A percentile compares a stretch with the other conserved stretches of the same genome.
phyloP scores from a whole-genome alignment of 208 protist genomes.

The Trypanosoma boissoni region DNA sequence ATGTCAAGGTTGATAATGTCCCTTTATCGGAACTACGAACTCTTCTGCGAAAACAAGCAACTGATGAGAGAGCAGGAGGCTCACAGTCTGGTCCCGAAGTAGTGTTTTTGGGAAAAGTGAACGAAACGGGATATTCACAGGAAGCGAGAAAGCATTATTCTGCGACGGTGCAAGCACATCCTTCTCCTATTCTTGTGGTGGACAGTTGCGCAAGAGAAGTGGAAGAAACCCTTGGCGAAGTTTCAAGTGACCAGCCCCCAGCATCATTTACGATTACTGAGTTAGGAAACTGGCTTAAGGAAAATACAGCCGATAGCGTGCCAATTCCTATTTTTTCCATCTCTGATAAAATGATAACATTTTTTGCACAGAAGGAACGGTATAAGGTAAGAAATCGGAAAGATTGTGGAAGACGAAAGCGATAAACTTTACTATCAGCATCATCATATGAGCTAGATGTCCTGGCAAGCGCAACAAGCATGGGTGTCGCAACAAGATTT shows the following conservation, averaged over 20 bases:
- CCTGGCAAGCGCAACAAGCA: too few species aligned
- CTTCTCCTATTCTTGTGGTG: conserved; percentile 39
- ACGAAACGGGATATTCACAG: conserved; percentile 17
- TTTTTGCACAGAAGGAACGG: conserved; percentile 44
- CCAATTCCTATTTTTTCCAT: conserved; percentile 49
- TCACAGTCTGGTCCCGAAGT: conserved; percentile 10
- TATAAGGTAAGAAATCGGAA: conserved; percentile 17
- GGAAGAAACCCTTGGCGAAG: conserved; percentile 33
- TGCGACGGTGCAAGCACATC: conserved; percentile 23
- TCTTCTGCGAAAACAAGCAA: conserved; percentile 29
- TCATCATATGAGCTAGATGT: neutral
- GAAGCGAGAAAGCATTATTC: conserved; percentile 34
- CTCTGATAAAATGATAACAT: conserved; percentile 30
- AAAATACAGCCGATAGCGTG: conserved; percentile 25
- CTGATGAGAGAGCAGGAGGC: conserved; percentile 11
- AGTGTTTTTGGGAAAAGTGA: conserved; percentile 13
- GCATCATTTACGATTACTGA: conserved; percentile 3
- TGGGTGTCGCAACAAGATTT: too few species aligned
- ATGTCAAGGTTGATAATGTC: conserved; percentile 22
- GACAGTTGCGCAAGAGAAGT: conserved; percentile 27
- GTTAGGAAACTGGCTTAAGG: conserved; percentile 43
- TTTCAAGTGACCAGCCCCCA: conserved; percentile 4
- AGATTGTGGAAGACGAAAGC: conserved; percentile 11
- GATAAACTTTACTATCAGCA: conserved; percentile 5
- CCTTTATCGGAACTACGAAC: conserved; percentile 34